Evolutionary conservation across 495 filamentous ascomycete species (phyloP).

Genomic region (Rusavskia elegans): DNA sequence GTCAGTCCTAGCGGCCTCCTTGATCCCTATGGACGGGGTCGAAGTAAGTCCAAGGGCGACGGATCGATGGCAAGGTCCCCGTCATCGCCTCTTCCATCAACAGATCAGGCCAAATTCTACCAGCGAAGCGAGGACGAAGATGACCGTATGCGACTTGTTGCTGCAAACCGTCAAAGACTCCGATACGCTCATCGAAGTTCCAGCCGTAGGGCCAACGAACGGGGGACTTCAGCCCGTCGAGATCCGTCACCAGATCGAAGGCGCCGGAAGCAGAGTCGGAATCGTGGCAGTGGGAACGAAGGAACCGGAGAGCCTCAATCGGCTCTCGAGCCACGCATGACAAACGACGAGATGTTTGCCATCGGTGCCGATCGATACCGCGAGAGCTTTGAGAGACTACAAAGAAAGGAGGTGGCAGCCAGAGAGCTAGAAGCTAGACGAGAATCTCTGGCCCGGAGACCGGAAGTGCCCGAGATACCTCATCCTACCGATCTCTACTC

Average conservation of each 20-base stretch:
- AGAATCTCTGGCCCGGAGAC: conserved; percentile 63
- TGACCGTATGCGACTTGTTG: conserved; percentile 42
- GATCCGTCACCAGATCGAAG: conserved; percentile 32
- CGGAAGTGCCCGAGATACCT: conserved; percentile 62
- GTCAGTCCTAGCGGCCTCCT: conserved; percentile 31
- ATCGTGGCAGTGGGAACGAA: conserved; percentile 18
- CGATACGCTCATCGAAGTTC: conserved; percentile 42
- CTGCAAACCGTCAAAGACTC: conserved; percentile 45
- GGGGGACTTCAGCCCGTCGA: conserved; percentile 26
- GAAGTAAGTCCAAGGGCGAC: conserved; percentile 33
- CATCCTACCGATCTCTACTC: conserved; percentile 49
- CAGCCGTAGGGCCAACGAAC: conserved; percentile 39
- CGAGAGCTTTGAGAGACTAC: conserved; percentile 26
- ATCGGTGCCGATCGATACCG: background rate
- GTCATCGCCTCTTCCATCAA: conserved; percentile 64
- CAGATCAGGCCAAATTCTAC: conserved; percentile 21
- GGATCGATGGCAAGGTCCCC: conserved; percentile 53
- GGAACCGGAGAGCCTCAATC: conserved; percentile 25
- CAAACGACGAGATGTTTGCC: conserved; percentile 10
- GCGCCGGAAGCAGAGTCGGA: conserved; percentile 17
- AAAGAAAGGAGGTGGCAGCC: conserved; percentile 63
- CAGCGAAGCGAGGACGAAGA: conserved; percentile 32
- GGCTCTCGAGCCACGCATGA: conserved; percentile 7
- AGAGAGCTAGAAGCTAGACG: conserved; percentile 77
- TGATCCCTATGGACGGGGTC: conserved; percentile 27